Conservation (phyloP, 768 basidiomycete species). For the Leucocoprinus birnbaumii region DNA sequence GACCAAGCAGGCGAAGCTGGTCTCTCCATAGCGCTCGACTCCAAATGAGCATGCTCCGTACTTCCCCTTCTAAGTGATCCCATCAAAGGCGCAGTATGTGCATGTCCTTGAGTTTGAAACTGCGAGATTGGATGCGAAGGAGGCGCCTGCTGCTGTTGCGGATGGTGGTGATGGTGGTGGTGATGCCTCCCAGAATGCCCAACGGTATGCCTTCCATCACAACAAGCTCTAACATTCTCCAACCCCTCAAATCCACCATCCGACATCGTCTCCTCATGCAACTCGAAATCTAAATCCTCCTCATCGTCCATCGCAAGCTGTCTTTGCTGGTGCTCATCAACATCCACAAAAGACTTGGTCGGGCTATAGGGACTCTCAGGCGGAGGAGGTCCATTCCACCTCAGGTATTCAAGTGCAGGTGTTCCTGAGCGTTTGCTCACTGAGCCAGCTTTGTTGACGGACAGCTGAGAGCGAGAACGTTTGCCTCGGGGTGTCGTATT, state of each 20-base stretch:
- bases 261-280: slow-evolving; percentile 69
- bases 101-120: neutral
- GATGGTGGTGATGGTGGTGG: slow-evolving; percentile 60
- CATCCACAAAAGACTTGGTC: slow-evolving; percentile 62
- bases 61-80: slow-evolving; percentile 32
- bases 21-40: slow-evolving; percentile 50
- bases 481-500: slow-evolving; percentile 76
- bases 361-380: slow-evolving; percentile 80
- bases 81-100: slow-evolving; percentile 19
- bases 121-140: slow-evolving; percentile 21
- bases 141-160: slow-evolving; percentile 39
- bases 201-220: slow-evolving; percentile 85
- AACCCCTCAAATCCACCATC: slow-evolving; percentile 88
- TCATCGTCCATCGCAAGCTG: slow-evolving; percentile 22
- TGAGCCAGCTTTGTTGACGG: slow-evolving; percentile 58
- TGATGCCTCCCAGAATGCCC: slow-evolving; percentile 55
- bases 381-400: slow-evolving; percentile 49
- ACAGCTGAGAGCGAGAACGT: slow-evolving; percentile 78
- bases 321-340: too few relatives aligned
- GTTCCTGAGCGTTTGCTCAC: slow-evolving; percentile 87
- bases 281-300: slow-evolving; percentile 78
- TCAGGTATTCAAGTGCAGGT: slow-evolving; percentile 87
- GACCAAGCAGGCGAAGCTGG: slow-evolving; percentile 85
- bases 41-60: slow-evolving; percentile 46
- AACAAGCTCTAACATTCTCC: slow-evolving; percentile 93